phyloP scores from a whole-genome alignment of 805 yeast genomes.

The Kuraishia piskuri region DNA sequence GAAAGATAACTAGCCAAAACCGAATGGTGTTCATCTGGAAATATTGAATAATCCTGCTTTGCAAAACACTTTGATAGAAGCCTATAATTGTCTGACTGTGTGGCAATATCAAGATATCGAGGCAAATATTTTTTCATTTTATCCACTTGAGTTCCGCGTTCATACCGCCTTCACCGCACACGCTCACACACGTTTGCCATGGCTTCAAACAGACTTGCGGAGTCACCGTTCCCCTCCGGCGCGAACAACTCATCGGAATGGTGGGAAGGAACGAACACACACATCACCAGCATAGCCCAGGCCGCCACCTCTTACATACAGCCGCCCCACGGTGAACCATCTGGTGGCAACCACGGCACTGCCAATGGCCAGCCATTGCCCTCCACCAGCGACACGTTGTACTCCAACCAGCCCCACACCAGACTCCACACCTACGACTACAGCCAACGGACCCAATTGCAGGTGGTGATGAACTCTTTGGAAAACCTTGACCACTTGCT shows the following conservation, averaged over 20 bases:
- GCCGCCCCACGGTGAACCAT: not conserved
- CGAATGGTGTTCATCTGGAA: too few relatives aligned
- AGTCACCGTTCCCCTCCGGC: not conserved
- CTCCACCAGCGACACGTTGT: not conserved
- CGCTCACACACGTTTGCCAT: too few relatives aligned
- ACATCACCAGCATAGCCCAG: not conserved
- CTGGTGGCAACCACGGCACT: not conserved
- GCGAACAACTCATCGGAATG: not conserved
- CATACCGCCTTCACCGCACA: too few relatives aligned
- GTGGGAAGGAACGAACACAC: not conserved
- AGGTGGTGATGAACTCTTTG: constrained; percentile 19
- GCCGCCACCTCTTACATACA: not conserved
- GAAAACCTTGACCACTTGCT: constrained; percentile 22
- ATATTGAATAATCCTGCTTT: too few relatives aligned
- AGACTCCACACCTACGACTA: not conserved
- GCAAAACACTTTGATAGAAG: too few relatives aligned
- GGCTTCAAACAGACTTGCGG: not conserved
- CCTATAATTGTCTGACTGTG: too few relatives aligned
- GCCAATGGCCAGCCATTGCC: not conserved
- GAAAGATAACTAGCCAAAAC: too few relatives aligned
- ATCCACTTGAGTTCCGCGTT: too few relatives aligned
- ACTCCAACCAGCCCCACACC: not conserved
- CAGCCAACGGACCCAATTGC: constrained; percentile 2
- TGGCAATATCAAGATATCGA: too few relatives aligned
- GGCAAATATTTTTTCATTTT: too few relatives aligned